Evolutionary conservation across 768 basidiomycete genomes (phyloP), one percentile per base, ranked within the genome.

Genomic region (Pisolithus sp.): DNA sequence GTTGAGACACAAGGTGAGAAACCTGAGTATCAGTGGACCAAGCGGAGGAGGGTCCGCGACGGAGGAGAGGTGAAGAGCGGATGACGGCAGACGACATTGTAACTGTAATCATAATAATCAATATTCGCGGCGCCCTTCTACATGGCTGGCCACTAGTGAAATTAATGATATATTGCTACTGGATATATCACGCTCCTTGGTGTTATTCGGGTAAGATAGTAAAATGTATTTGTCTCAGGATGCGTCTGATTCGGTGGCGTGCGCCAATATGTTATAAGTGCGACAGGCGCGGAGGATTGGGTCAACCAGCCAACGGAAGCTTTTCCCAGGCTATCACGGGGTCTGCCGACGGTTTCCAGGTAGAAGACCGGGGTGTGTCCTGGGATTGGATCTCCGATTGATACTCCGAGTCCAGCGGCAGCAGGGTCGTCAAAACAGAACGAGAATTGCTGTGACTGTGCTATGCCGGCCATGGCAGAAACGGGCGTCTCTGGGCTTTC

Each of bases 1-100:
- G 42, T 59, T 76, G 62, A 77, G 75, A 65, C 64, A 62, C 38
- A 76, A 78, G 63, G 74, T 70, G 51, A 74, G 79, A 65, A 65
- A 78, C 51, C 53, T 72, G 59, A 79, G 79, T 52, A 67, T 71
- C 37, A 73, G 73, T 51, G 76, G 72, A 23, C 50, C 59, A 21
- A 65, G 59, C 49, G 49, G 21, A 54, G 34, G 53, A 51, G 53
- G 46, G 13, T 57, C 59, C 17, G 56, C 59, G 49, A 55, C 60
- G 54, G 65, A 69, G 61, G 55, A 21, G 49, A 54, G 45, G 34
- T 20, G 53, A 55, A 13, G 34, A 8, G 34, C 12, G 37, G 34
- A 48, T 68, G 54, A 62, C 60, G 65, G 62, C 57, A 64, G 45
- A 46, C 46, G 49, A 56, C 39, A 50, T 31, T 61, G 55, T 57